Evolutionary conservation across 441 rosid genomes (phyloP).

Genomic region (Gossypium trilobum): DNA sequence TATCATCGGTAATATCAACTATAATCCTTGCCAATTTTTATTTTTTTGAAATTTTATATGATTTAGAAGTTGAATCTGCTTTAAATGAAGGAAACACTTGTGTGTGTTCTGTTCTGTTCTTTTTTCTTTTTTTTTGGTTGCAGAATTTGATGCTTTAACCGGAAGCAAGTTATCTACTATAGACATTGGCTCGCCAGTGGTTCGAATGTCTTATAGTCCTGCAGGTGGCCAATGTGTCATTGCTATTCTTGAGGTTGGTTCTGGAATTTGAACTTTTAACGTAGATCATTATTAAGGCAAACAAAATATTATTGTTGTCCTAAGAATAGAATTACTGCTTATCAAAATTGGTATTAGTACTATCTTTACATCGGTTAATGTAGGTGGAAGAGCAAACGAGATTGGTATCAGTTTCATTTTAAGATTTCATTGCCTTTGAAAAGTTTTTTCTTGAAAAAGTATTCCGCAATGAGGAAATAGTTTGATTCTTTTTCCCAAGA

Average conservation of each 20-base stretch:
- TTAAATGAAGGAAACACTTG: not conserved
- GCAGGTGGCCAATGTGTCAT: constrained; percentile 71
- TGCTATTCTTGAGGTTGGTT: constrained; percentile 73
- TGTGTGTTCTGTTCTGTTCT: too few relatives aligned
- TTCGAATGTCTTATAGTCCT: constrained; percentile 81
- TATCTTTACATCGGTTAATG: not conserved
- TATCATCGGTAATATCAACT: constrained; percentile 47
- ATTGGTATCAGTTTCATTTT: not conserved
- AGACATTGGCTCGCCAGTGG: constrained; percentile 75
- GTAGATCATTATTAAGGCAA: not conserved
- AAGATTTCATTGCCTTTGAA: too few relatives aligned
- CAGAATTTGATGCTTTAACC: constrained; percentile 89
- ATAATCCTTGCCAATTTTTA: not conserved
- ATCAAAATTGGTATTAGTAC: not conserved
- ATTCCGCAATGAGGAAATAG: not conserved
- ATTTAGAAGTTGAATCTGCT: not conserved
- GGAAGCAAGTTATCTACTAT: constrained; percentile 81
- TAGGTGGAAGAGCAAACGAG: not conserved
- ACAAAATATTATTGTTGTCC: not conserved
- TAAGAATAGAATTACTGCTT: not conserved
- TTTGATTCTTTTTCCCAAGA: not conserved
- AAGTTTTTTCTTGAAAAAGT: not conserved
- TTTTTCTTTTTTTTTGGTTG: not conserved
- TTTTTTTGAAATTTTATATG: not conserved
- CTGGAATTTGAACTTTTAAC: not conserved